Conservation (phyloP, 2,329 filamentous ascomycete genomes). For the Allantophomopsis cytisporea region DNA sequence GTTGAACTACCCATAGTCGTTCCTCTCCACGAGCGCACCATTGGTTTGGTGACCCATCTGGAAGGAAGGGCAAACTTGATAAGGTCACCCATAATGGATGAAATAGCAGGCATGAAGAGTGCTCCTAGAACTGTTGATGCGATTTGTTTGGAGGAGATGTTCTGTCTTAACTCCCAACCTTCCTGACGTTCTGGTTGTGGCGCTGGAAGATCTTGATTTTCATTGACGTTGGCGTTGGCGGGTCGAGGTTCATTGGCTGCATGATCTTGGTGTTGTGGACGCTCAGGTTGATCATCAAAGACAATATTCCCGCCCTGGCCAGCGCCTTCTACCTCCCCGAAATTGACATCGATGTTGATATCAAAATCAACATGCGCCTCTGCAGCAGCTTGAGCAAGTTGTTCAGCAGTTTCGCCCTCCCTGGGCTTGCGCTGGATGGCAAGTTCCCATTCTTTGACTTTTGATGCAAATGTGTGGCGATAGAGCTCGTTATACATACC, state of each 20-base stretch:
- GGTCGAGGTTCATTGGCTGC: neutral
- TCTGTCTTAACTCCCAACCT: slow-evolving; percentile 9
- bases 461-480: slow-evolving; percentile 10
- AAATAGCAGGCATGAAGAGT: slow-evolving; percentile 71
- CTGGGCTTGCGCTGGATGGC: slow-evolving; percentile 18
- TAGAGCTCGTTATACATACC: slow-evolving; percentile 50
- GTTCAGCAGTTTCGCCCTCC: slow-evolving; percentile 17
- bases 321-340: neutral
- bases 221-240: neutral
- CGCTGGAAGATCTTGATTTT: slow-evolving; percentile 2
- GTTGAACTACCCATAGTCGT: slow-evolving; percentile 26
- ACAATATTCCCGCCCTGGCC: slow-evolving; percentile 7
- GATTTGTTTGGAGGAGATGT: slow-evolving; percentile 35
- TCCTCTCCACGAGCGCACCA: slow-evolving; percentile 2
- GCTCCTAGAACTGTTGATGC: slow-evolving; percentile 51
- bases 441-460: slow-evolving; percentile 17
- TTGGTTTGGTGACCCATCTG: slow-evolving; percentile 43
- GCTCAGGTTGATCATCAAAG: neutral
- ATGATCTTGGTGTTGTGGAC: neutral
- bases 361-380: slow-evolving; percentile 10
- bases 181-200: slow-evolving; percentile 2
- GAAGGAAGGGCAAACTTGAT: slow-evolving; percentile 55
- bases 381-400: slow-evolving; percentile 20
- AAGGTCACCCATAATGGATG: slow-evolving; percentile 63
- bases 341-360: slow-evolving; percentile 15